Base-by-base conservation (phyloP, 176 grass and related monocot species). In the Stipa capillata region DNA sequence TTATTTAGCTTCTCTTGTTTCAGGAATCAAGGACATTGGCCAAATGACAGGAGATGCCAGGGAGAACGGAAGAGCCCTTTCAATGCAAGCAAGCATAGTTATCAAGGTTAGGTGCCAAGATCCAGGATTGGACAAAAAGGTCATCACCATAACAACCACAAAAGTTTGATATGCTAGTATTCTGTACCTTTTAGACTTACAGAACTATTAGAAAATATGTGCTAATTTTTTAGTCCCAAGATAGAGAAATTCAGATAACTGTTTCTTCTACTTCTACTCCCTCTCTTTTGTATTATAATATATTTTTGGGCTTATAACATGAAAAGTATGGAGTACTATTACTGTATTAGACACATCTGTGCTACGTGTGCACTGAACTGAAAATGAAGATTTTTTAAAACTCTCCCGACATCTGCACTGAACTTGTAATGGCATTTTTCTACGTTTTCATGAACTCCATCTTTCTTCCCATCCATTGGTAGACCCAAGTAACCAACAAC, bases 71-170 rank as follows among this genome's bases (percentile, higher is more conserved):
- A 70, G 64, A 72, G 55, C 35, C 28, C 71, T 81, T 89, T 61
- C 2, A 77, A 56, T 82, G 36, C 77, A 89, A 85, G 71, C 82
- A 89, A 82, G 64, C 87, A 65, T 85, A 85, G 25, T 72, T 65
- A 82, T 89, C 82, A 77, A 45, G 32, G 82, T 89, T 89, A 85
- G 82, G 82, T 89, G 55, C 71, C 77, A 81, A 81, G 64, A 74
- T 85, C 83, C 72, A 48, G 43, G 54, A 56, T 77, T 83, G 31
- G 82, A 77, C 47, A 64, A 65, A 70, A 81, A 85, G 78, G 82
- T 82, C 82, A 47, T 72, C 56, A 50, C 64, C 32, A 72, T 72
- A 85, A 82, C 82, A 76, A 65, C 77, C 82, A 56, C 77, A 82
- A 70, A 41, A 85, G 44, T 27, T 53, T 70, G 27, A 74, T 74